These are phyloP conservation scores for Kingdonia uniflora DNA, from an alignment of 164 flowering plant species.

Conservation along the genomic window DNA sequence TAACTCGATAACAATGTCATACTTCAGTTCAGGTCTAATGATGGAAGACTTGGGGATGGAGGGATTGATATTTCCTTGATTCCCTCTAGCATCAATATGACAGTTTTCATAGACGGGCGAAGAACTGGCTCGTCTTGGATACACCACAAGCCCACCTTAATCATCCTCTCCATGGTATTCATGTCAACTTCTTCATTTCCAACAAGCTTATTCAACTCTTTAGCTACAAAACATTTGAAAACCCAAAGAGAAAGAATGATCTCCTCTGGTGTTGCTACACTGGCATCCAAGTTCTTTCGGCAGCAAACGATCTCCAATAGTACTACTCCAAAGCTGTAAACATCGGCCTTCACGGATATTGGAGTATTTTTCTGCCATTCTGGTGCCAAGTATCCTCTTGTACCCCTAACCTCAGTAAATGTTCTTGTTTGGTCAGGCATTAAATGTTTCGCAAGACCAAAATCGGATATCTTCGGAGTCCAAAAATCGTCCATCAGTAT, in stretches of 20 bases:
- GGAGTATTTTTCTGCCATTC: slow-evolving; percentile 24
- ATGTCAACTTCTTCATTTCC: slow-evolving; percentile 15
- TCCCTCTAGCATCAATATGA: slow-evolving; percentile 33
- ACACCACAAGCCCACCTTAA: slow-evolving; percentile 27
- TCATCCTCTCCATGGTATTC: slow-evolving; percentile 15
- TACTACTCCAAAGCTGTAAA: slow-evolving; percentile 28
- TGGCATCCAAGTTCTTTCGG: slow-evolving; percentile 6
- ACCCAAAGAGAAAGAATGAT: slow-evolving; percentile 21
- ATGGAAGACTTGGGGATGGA: slow-evolving; percentile 5
- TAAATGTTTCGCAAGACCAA: slow-evolving; percentile 18
- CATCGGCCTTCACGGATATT: slow-evolving; percentile 23
- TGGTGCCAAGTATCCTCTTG: slow-evolving; percentile 33
- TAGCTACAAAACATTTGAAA: slow-evolving; percentile 13
- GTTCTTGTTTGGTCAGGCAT: slow-evolving; percentile 14
- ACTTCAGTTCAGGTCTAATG: no score
- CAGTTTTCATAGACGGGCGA: slow-evolving; percentile 31
- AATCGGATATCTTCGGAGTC: slow-evolving; percentile 14
- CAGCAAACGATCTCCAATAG: slow-evolving; percentile 20
- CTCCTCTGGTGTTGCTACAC: slow-evolving; percentile 6
- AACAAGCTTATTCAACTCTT: slow-evolving; percentile 9
- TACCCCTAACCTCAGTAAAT: slow-evolving; percentile 21
- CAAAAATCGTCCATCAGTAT: slow-evolving; percentile 15
- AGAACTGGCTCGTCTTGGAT: slow-evolving; percentile 26
- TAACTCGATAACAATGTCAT: no score
- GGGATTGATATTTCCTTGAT: slow-evolving; percentile 14